Base-by-base conservation (phyloP, 176 grass and related monocot species). In the Rhynchospora breviuscula region DNA sequence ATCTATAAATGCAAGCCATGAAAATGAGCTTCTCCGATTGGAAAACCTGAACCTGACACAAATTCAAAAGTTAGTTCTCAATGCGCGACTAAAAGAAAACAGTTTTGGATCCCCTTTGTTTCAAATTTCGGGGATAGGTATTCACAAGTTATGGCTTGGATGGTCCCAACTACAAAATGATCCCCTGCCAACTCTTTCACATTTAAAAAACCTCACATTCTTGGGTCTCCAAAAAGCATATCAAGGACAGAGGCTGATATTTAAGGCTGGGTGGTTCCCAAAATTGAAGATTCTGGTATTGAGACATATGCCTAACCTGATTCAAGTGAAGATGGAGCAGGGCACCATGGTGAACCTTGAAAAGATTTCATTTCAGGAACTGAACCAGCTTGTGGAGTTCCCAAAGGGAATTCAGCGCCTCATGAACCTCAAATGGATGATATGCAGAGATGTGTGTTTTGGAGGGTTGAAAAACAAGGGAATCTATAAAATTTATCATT, bases 101-200 rank as follows among this genome's bases (percentile, higher is more conserved):
- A 90, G 53, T 22, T 4, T 86, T 15, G 14, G 60, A 15, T 86
- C 57, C 43, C 53, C 80, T 4, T 84, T 91, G 33, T 91, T 88
- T 52, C 48, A 52, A 26, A 70, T 0, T 54, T 77, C 79, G 4
- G 33, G 63, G 3, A 49, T 33, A 59, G 67, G 40, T 12, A 81
- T 91, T 53, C 80, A 52, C 8, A 7, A 18, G 13, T 21, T 88
- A 47, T 0, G 25, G 72, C 78, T 49, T 3, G 14, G 33, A 7
- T 84, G 76, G 78, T 81, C 49, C 62, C 49, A 56, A 45, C 17
- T 86, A 8, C 1, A 1, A 11, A n/a, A 69, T 40, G 89, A 90
- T 59, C 82, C 82, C 15, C 48, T 90, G 3, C 66, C 0, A 15
- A 29, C 60, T 15, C 68, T 90, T 29, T 47, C 9, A 7, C 33